These are phyloP conservation scores for Metschnikowia arizonensis DNA, from an alignment of 805 yeast genomes.

Conservation along the genomic window DNA sequence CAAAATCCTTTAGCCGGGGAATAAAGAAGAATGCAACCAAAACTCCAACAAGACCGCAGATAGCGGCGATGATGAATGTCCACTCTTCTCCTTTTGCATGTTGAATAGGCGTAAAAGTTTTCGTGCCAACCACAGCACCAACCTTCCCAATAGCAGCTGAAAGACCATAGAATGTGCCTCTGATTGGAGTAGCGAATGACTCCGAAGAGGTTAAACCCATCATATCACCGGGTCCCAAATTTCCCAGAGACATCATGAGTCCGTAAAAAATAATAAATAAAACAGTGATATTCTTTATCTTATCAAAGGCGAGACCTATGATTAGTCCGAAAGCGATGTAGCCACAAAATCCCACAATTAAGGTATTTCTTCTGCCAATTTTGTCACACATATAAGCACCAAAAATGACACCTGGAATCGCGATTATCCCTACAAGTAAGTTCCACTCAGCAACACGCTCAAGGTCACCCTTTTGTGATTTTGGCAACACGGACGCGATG, in stretches of 20 bases:
- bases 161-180: conserved; percentile 73
- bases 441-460: conserved; percentile 70
- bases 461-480: conserved; percentile 33
- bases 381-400: conserved; percentile 65
- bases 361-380: conserved; percentile 68
- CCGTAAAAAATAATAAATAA: conserved; percentile 72
- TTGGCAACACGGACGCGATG: conserved; percentile 46
- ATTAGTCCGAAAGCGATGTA: conserved; percentile 68
- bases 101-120: conserved; percentile 66
- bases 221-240: conserved; percentile 76
- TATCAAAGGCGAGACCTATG: conserved; percentile 60
- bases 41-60: conserved; percentile 65
- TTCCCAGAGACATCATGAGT: conserved; percentile 64
- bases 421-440: conserved; percentile 57
- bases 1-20: conserved; percentile 70
- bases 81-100: conserved; percentile 58
- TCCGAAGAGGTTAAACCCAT: conserved; percentile 66
- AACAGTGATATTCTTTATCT: conserved; percentile 53
- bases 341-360: conserved; percentile 68
- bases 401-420: conserved; percentile 67
- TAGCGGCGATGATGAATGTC: conserved; percentile 79
- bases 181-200: conserved; percentile 68
- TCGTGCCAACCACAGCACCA: conserved; percentile 82
- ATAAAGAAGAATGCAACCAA: conserved; percentile 54
- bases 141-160: conserved; percentile 80